These are phyloP conservation scores for Penicillium sp. DNA, from an alignment of 2,329 filamentous ascomycete genomes.

Conservation along the genomic window DNA sequence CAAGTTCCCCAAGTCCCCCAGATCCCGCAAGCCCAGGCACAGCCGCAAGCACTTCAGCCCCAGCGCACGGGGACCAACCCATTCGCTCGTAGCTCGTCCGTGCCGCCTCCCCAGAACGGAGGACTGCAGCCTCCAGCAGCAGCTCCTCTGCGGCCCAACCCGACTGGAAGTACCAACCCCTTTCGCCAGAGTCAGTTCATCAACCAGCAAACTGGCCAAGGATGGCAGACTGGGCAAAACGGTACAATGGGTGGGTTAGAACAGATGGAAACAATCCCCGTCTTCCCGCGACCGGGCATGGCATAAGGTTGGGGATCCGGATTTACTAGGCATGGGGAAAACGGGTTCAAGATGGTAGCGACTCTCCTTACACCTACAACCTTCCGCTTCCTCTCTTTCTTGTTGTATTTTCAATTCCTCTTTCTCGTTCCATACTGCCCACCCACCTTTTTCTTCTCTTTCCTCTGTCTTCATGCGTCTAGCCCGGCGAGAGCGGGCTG, in stretches of 20 bases:
- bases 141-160: constrained; percentile 69
- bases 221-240: constrained; percentile 79
- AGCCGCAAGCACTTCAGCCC: constrained; percentile 55
- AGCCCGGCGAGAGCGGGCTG: not conserved
- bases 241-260: constrained; percentile 79
- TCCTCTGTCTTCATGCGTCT: not conserved
- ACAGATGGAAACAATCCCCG: constrained; percentile 75
- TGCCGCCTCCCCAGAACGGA: constrained; percentile 44
- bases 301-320: constrained; percentile 31
- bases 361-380: not conserved
- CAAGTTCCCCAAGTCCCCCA: constrained; percentile 49
- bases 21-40: constrained; percentile 41
- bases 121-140: constrained; percentile 43
- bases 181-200: constrained; percentile 92
- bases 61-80: constrained; percentile 75
- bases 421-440: constrained; percentile 12
- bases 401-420: constrained; percentile 22
- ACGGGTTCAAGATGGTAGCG: not conserved
- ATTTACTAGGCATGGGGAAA: not conserved
- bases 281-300: constrained; percentile 81
- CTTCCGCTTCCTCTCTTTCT: constrained; percentile 27
- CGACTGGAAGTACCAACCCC: constrained; percentile 90
- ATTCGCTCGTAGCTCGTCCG: constrained; percentile 64
- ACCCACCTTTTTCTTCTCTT: constrained; percentile 9
- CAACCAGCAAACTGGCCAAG: constrained; percentile 83